Conservation (phyloP, 768 basidiomycete genomes). For the Tulasnella sp. region DNA sequence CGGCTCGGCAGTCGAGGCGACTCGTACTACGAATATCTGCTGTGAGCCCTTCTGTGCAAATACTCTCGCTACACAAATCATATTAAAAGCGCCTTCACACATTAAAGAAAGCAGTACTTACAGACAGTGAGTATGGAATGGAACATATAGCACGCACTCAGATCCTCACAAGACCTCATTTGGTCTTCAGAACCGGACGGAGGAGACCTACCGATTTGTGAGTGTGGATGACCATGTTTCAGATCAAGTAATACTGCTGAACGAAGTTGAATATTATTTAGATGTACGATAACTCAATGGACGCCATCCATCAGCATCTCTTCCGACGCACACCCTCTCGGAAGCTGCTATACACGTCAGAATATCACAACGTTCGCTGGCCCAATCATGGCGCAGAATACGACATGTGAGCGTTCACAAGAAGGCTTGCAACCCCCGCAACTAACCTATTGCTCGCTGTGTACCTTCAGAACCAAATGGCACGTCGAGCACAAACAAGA, state of each 20-base stretch:
- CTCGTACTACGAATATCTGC: slow-evolving; percentile 85
- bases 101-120: slow-evolving; percentile 56
- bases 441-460: background rate
- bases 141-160: no score
- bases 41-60: no score
- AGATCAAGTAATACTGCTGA: no score
- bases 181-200: slow-evolving; percentile 44
- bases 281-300: slow-evolving; percentile 88
- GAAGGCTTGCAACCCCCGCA: no score
- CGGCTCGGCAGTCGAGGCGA: slow-evolving; percentile 88
- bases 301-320: slow-evolving; percentile 64
- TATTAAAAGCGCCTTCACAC: background rate
- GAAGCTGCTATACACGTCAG: slow-evolving; percentile 67
- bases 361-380: slow-evolving; percentile 36
- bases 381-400: background rate
- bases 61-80: no score
- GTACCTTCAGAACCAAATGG: slow-evolving; percentile 47
- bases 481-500: slow-evolving; percentile 80
- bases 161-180: background rate
- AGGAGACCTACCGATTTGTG: slow-evolving; percentile 67
- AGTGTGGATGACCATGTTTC: no score
- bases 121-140: slow-evolving; percentile 57
- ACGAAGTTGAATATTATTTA: no score
- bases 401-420: background rate
- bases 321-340: slow-evolving; percentile 50